These are phyloP conservation scores for Dianthus caryophyllus DNA, from an alignment of 148 eudicot genomes.

Conservation along the genomic window DNA sequence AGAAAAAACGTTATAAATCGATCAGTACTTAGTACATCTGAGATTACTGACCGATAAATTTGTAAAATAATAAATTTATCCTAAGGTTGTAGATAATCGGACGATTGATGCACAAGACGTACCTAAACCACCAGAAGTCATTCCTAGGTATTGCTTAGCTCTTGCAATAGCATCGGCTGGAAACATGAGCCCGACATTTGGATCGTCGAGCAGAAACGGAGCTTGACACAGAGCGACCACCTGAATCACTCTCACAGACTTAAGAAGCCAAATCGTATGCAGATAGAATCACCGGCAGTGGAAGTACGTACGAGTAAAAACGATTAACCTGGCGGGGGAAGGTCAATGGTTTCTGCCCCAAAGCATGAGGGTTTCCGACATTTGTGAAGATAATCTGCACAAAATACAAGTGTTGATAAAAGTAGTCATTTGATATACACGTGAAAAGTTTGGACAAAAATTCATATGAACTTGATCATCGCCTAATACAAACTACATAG, in stretches of 20 bases:
- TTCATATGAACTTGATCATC: slow-evolving; percentile 3
- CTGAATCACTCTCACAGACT: slow-evolving; percentile 35
- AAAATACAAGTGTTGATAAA: neutral
- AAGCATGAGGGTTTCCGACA: slow-evolving; percentile 98
- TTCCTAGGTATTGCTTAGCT: slow-evolving; percentile 84
- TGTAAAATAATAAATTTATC: too few species aligned
- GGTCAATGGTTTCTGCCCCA: slow-evolving; percentile 92
- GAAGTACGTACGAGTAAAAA: neutral
- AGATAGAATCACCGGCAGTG: neutral
- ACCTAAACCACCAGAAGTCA: slow-evolving; percentile 96
- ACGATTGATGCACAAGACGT: too few species aligned
- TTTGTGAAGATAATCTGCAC: slow-evolving; percentile 94
- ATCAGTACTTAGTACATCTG: too few species aligned
- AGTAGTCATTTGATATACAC: neutral
- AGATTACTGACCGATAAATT: too few species aligned
- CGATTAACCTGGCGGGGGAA: slow-evolving; percentile 87
- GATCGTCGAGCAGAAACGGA: slow-evolving; percentile 96
- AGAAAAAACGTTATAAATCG: too few species aligned
- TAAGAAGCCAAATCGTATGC: neutral
- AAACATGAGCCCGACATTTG: slow-evolving; percentile 86
- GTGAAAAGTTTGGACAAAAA: neutral
- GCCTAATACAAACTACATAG: too few species aligned
- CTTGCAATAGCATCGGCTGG: slow-evolving; percentile 96
- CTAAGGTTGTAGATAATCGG: too few species aligned
- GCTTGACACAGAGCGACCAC: slow-evolving; percentile 99